Evolutionary conservation across 257 asterid species (phyloP).

Genomic region (Prunella vulgaris): DNA sequence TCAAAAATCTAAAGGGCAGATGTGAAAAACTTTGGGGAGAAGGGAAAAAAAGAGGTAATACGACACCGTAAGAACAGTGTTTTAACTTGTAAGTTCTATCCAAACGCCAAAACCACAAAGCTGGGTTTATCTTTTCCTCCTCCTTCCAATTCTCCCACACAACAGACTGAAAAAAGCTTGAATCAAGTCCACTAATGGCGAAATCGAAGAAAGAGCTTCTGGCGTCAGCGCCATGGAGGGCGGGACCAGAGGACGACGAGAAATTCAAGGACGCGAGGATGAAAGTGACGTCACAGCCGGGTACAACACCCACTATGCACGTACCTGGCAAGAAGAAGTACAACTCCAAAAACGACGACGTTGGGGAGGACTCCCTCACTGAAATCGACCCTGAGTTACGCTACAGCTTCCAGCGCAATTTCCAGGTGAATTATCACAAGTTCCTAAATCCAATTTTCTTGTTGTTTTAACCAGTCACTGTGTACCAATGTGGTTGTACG

Average conservation of each 20-base stretch:
- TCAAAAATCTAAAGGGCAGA: conserved; percentile 2
- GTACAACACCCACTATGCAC: conserved; percentile 78
- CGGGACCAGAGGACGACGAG: conserved; percentile 40
- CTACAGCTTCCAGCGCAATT: conserved; percentile 93
- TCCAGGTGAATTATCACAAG: conserved; percentile 45
- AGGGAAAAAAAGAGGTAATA: neutral
- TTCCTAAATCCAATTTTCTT: neutral
- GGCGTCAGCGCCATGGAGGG: conserved; percentile 96
- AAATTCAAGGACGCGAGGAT: conserved; percentile 77
- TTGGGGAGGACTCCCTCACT: conserved; percentile 42
- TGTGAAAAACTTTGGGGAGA: conserved; percentile 12
- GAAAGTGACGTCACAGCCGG: conserved; percentile 78
- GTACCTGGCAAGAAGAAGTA: conserved; percentile 62
- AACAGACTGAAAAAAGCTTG: conserved; percentile 1
- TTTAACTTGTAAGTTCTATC: conserved; percentile 20
- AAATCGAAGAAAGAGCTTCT: conserved; percentile 85
- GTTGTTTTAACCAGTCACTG: neutral
- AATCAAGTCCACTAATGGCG: conserved; percentile 35
- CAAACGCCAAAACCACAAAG: conserved; percentile 3
- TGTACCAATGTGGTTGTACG: neutral
- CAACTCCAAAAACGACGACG: conserved; percentile 33
- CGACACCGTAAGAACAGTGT: conserved; percentile 18
- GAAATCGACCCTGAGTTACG: conserved; percentile 92
- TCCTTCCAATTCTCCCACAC: too few relatives aligned
- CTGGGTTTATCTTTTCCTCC: neutral